Percentiles rank a stretch among this genome's conserved stretches.
phyloP scores from a whole-genome alignment of 2,329 filamentous ascomycete species.

The Phaeosphaeriaceae sp. region DNA sequence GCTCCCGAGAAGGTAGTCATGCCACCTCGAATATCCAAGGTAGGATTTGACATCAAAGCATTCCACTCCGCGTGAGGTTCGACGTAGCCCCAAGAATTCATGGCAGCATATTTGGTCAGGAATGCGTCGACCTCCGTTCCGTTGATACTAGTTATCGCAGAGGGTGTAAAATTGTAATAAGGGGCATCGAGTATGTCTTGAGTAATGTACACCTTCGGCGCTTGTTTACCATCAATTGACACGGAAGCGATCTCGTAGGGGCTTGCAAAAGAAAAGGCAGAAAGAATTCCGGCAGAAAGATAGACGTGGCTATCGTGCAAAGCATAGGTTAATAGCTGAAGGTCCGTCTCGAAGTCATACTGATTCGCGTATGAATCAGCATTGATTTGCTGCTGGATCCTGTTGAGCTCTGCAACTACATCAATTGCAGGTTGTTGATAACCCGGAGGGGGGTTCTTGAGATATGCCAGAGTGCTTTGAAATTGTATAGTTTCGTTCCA shows the following conservation, averaged over 20 bases:
- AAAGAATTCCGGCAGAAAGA: slow-evolving; percentile 32
- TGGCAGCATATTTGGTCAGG: slow-evolving; percentile 25
- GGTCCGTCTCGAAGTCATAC: slow-evolving; percentile 48
- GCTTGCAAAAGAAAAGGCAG: slow-evolving; percentile 32
- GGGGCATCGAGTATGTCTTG: slow-evolving; percentile 31
- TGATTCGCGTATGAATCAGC: slow-evolving; percentile 43
- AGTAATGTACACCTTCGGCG: slow-evolving; percentile 44
- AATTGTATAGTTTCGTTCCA: slow-evolving; percentile 55
- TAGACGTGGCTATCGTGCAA: slow-evolving; percentile 44
- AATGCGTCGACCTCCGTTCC: slow-evolving; percentile 29
- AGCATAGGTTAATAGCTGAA: slow-evolving; percentile 37
- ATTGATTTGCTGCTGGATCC: slow-evolving; percentile 33
- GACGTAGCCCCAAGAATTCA: slow-evolving; percentile 45
- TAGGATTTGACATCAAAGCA: slow-evolving; percentile 31
- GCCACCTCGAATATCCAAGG: slow-evolving; percentile 21
- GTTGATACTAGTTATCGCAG: slow-evolving; percentile 35
- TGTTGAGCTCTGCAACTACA: slow-evolving; percentile 33
- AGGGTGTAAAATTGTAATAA: slow-evolving; percentile 27
- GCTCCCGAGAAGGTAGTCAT: slow-evolving; percentile 17
- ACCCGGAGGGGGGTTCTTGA: slow-evolving; percentile 49
- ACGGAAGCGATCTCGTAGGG: slow-evolving; percentile 32
- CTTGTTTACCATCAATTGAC: slow-evolving; percentile 29
- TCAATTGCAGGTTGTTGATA: slow-evolving; percentile 52
- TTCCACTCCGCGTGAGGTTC: slow-evolving; percentile 55
- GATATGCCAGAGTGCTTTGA: slow-evolving; percentile 52